Percentiles rank a stretch among this genome's conserved stretches.
Evolutionary conservation across 257 asterid genomes (phyloP).

Genomic region (Nyctanthes arbortristis): DNA sequence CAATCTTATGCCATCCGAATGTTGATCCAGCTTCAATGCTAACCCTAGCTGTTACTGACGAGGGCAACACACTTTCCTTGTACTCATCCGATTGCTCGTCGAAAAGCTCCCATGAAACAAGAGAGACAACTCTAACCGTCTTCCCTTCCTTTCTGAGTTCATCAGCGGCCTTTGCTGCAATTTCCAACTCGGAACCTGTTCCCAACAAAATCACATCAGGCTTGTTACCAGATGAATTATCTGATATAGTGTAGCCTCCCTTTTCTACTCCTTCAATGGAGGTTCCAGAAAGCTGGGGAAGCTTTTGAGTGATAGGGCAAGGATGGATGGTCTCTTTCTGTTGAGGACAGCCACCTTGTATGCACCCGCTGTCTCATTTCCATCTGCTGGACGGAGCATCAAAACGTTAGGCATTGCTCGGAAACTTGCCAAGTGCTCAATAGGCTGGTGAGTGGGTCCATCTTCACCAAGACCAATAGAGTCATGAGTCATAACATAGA

Average conservation of each 20-base stretch:
- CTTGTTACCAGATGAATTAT: slow-evolving; percentile 3
- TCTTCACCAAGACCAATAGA: slow-evolving; percentile 18
- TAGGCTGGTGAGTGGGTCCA: slow-evolving; percentile 19
- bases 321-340: not conserved
- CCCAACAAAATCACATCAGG: slow-evolving; percentile 11
- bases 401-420: slow-evolving; percentile 7
- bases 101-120: slow-evolving; percentile 12
- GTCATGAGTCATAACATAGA: slow-evolving; percentile 12
- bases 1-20: slow-evolving; percentile 8
- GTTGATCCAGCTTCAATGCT: slow-evolving; percentile 16
- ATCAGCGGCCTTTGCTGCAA: slow-evolving; percentile 2
- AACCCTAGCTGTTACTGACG: slow-evolving; percentile 7
- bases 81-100: slow-evolving; percentile 6
- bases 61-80: slow-evolving; percentile 10
- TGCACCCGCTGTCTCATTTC: slow-evolving; percentile 18
- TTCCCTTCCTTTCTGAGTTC: slow-evolving; percentile 15
- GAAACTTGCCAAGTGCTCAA: slow-evolving; percentile 13
- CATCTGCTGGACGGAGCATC: slow-evolving; percentile 15
- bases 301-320: slow-evolving; percentile 13
- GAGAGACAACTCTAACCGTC: slow-evolving; percentile 8
- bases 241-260: slow-evolving; percentile 11
- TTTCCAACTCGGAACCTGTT: slow-evolving; percentile 11
- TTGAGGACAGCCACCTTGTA: slow-evolving; percentile 9
- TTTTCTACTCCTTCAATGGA: slow-evolving; percentile 11
- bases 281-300: slow-evolving; percentile 4